Evolutionary conservation across 2,329 filamentous ascomycete species (phyloP), one percentile per base, ranked within the genome.

Genomic region (Fusarium incarnatum): DNA sequence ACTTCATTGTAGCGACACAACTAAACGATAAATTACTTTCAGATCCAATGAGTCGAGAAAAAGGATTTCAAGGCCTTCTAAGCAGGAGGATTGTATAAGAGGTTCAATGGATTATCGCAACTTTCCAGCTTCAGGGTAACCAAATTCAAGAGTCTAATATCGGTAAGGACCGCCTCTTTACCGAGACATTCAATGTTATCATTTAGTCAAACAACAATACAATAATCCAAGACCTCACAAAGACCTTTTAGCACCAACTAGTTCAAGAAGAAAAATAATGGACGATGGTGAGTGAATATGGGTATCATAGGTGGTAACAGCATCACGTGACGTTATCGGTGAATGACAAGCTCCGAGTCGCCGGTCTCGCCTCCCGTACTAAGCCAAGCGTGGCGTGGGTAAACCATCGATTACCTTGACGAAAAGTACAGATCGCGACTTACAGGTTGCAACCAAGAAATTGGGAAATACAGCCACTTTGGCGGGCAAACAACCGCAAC

Each of bases 371-470:
- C 63, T 40, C 40, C 42, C 42, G 20, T n/a, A 47, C 48, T 63
- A 56, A 63, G 60, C 25, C 23, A 64, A 64, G 61, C 27, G 40
- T 64, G 52, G 62, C 61, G 59, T 62, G 50, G 64, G 60, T 27
- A 27, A 64, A 55, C 44, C 63, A 56, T 70, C 72, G 55, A 73
- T 69, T 56, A 50, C 60, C 44, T 64, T n/a, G 59, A 60, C 68
- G 62, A 75, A 75, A 75, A 75, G 73, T 75, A 75, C 73, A 75
- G 73, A 75, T 75, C 73, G 67, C 73, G 73, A 75, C 70, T 67
- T 68, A 60, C 42, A 63, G 47, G 48, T 64, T 65, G 62, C 61
- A 73, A 62, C 63, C 50, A 60, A 64, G 53, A 66, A 71, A 53
- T 69, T 70, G 60, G 56, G 44, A 67, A 64, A 63, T 50, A 47